These are phyloP conservation scores for Trichoderma arundinaceum DNA, from an alignment of 2,329 filamentous ascomycete genomes.

Conservation along the genomic window DNA sequence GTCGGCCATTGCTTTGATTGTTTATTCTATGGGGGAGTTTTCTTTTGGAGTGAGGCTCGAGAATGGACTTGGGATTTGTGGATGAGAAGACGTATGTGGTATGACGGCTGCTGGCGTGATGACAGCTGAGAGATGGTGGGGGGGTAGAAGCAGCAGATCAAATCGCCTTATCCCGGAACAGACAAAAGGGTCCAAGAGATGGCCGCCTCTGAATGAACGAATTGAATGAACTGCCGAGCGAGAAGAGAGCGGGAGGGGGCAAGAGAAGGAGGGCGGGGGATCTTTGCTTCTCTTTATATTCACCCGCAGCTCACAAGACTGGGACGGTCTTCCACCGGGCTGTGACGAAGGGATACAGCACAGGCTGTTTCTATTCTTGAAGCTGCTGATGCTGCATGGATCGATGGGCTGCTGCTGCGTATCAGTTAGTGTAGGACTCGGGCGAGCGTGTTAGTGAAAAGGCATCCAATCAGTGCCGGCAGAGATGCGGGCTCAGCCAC, in stretches of 20 bases:
- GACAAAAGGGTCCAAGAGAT: background rate
- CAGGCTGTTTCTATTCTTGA: conserved; percentile 19
- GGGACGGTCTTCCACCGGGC: background rate
- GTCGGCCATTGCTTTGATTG: conserved; percentile 25
- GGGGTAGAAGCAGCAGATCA: background rate
- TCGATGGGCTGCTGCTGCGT: background rate
- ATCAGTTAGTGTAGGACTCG: conserved; percentile 17
- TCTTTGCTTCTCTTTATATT: conserved; percentile 5
- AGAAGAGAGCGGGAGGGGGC: background rate
- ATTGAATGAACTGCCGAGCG: background rate
- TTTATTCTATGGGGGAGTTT: background rate
- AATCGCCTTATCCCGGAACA: background rate
- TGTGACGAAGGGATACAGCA: background rate
- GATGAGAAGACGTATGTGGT: background rate
- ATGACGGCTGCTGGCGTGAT: background rate
- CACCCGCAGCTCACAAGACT: background rate
- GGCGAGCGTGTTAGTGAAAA: background rate
- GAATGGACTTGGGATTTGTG: background rate
- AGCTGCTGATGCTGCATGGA: background rate
- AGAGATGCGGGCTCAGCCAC: conserved; percentile 19
- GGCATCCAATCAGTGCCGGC: conserved; percentile 4
- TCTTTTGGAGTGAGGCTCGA: background rate
- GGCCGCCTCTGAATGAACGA: background rate
- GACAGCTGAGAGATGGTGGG: background rate
- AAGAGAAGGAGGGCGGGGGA: background rate